These are phyloP conservation scores for Ganoderma multipileum DNA, from an alignment of 1,284 basidiomycete genomes.

Conservation along the genomic window DNA sequence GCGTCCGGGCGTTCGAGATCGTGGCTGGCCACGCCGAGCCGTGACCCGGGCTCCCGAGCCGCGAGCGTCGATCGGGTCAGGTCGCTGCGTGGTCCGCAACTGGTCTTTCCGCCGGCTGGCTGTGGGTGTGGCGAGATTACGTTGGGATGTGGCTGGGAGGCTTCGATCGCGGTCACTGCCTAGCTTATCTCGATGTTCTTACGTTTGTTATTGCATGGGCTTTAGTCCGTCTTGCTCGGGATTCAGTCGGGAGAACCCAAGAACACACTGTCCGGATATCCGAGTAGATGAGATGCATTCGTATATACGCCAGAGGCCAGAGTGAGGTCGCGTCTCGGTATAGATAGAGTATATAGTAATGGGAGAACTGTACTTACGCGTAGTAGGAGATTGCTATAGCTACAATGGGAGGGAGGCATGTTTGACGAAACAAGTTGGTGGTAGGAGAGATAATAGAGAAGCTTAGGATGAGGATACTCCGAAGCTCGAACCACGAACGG, in stretches of 20 bases:
- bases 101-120: background rate
- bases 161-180: background rate
- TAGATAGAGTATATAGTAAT: constrained; percentile 16
- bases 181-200: background rate
- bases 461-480: background rate
- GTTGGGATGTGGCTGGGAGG: background rate
- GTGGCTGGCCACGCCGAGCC: constrained; percentile 23
- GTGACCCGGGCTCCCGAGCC: background rate
- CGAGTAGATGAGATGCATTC: constrained; percentile 1
- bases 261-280: background rate
- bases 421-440: background rate
- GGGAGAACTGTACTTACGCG: constrained; percentile 1
- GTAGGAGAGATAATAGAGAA: constrained; percentile 1
- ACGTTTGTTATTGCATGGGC: background rate
- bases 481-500: constrained; percentile 3
- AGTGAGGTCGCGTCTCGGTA: background rate
- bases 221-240: background rate
- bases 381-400: constrained; percentile 11
- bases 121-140: background rate
- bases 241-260: background rate
- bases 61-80: background rate
- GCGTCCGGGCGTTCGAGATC: constrained; percentile 66
- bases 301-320: constrained; percentile 12
- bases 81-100: background rate
- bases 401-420: constrained; percentile 18